Percentiles rank a stretch among this genome's conserved stretches.
These are phyloP conservation scores for Drosera spatulata DNA, from an alignment of 179 eudicot species.

Conservation along the genomic window DNA sequence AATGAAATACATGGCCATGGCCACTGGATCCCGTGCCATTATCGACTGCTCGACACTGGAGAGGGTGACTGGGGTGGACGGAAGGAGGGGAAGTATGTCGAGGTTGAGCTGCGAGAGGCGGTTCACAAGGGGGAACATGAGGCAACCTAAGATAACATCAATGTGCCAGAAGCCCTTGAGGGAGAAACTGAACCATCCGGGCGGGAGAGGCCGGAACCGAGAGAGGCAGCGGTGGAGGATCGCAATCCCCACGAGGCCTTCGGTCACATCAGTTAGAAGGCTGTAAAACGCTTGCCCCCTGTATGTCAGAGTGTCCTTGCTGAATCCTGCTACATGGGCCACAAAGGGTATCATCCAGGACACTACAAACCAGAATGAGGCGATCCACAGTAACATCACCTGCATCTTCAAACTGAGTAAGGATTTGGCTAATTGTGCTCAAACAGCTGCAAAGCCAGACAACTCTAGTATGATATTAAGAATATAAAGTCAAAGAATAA, in stretches of 20 bases:
- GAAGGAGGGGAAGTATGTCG: conserved; percentile 48
- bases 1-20: conserved; percentile 59
- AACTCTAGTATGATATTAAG: too few relatives aligned
- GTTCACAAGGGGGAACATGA: conserved; percentile 79
- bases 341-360: conserved; percentile 85
- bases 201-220: conserved; percentile 67
- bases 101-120: conserved; percentile 72
- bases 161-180: conserved; percentile 64
- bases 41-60: conserved; percentile 82
- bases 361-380: conserved; percentile 82
- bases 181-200: conserved; percentile 69
- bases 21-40: conserved; percentile 60
- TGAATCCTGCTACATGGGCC: conserved; percentile 61
- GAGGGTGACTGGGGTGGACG: conserved; percentile 55
- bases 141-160: conserved; percentile 70
- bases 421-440: too few relatives aligned
- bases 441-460: too few relatives aligned
- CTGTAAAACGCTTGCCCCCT: conserved; percentile 82
- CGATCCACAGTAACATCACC: conserved; percentile 76
- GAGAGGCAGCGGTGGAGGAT: conserved; percentile 61
- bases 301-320: conserved; percentile 52
- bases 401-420: conserved; percentile 14
- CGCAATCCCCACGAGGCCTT: conserved; percentile 68
- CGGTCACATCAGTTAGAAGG: conserved; percentile 63
- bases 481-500: too few relatives aligned